phyloP scores from a whole-genome alignment of 2,329 filamentous ascomycete genomes.

The Aureobasidium sp. region DNA sequence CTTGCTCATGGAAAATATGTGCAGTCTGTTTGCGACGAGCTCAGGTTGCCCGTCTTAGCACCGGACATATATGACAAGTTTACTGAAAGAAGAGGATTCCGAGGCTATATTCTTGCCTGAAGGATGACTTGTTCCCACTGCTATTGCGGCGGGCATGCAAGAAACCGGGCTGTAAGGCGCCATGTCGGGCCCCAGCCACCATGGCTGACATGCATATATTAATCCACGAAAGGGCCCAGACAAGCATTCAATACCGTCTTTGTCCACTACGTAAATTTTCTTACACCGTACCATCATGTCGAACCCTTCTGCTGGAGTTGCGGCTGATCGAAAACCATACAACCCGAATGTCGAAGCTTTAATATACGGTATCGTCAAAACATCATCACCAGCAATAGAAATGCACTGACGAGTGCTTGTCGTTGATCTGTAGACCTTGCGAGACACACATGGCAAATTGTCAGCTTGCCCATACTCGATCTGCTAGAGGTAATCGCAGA shows the following conservation, averaged over 20 bases:
- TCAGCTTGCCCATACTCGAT: neutral
- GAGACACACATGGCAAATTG: neutral
- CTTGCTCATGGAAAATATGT: too few species aligned
- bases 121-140: neutral
- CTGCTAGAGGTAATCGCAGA: neutral
- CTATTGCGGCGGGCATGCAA: neutral
- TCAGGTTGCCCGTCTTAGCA: neutral
- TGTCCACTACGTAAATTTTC: neutral
- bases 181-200: constrained; percentile 4
- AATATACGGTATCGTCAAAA: neutral
- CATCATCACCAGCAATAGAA: neutral
- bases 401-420: neutral
- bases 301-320: neutral
- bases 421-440: neutral
- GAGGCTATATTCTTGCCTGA: too few species aligned
- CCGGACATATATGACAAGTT: neutral
- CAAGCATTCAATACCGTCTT: neutral
- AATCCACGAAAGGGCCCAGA: neutral
- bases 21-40: neutral
- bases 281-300: neutral
- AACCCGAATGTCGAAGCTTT: neutral
- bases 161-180: neutral
- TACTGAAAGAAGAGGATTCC: too few species aligned
- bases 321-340: neutral
- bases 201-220: constrained; percentile 12